Conservation (phyloP, 306 rosid species). For the Citrullus colocynthis region DNA sequence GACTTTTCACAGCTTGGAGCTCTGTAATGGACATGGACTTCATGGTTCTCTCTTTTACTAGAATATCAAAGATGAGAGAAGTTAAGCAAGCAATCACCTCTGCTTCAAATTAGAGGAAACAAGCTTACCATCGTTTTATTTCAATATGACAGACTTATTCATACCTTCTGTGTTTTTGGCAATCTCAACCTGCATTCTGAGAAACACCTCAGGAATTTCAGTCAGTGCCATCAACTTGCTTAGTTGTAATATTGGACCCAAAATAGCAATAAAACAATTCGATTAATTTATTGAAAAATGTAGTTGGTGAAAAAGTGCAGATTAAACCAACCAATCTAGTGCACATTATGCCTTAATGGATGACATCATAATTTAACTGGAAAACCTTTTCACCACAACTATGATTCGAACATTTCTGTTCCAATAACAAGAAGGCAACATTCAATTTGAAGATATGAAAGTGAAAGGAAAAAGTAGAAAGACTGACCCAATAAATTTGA, state of each 20-base stretch:
- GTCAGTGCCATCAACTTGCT: not conserved
- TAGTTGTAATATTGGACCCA: not conserved
- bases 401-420: not conserved
- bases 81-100: slow-evolving; percentile 4
- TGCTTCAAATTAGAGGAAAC: not conserved
- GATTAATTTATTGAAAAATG: not conserved
- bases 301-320: not conserved
- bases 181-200: slow-evolving; percentile 99
- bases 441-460: not conserved
- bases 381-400: not conserved
- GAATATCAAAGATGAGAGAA: not conserved
- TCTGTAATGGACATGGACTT: slow-evolving; percentile 34
- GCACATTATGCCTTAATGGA: not conserved
- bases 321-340: not conserved
- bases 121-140: slow-evolving; percentile 74
- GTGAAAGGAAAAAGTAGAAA: not conserved
- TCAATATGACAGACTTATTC: slow-evolving; percentile 43
- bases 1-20: slow-evolving; percentile 58
- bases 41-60: not conserved
- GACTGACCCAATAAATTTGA: slow-evolving; percentile 66
- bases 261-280: not conserved
- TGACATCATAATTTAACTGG: not conserved
- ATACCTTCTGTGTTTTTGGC: slow-evolving; percentile 85
- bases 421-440: not conserved
- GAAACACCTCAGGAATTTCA: not conserved